Conservation (phyloP, 2,329 filamentous ascomycete genomes). For the Hawksworthiomyces lignivorus region DNA sequence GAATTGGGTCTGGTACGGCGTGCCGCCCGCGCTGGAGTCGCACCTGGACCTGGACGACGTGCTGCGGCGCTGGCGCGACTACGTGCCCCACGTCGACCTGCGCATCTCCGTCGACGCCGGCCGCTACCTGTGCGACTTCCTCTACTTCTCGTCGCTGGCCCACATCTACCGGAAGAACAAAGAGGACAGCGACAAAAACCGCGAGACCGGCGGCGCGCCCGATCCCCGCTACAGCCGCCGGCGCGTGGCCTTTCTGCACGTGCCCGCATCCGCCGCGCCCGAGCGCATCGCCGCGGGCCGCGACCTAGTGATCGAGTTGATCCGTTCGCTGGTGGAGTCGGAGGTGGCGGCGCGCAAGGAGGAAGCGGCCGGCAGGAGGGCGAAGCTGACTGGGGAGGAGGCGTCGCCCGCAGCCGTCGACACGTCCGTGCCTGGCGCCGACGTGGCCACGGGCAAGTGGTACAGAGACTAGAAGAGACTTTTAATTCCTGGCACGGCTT, state of each 20-base stretch:
- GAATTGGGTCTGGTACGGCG: conserved; percentile 45
- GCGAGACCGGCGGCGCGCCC: conserved; percentile 14
- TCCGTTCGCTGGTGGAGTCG: conserved; percentile 49
- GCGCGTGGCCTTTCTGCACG: conserved; percentile 63
- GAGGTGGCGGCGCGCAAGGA: conserved; percentile 22
- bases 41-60: conserved; percentile 52
- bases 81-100: conserved; percentile 38
- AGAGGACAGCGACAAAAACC: no score
- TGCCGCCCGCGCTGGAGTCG: conserved; percentile 48
- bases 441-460: conserved; percentile 10
- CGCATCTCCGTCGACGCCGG: conserved; percentile 63
- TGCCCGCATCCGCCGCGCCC: conserved; percentile 52
- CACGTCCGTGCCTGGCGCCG: not conserved
- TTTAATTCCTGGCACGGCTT: no score
- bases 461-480: conserved; percentile 8
- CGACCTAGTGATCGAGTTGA: conserved; percentile 45
- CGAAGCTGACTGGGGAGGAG: not conserved
- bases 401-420: not conserved
- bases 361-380: not conserved
- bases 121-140: conserved; percentile 70
- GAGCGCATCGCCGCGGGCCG: conserved; percentile 39
- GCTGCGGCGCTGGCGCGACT: conserved; percentile 44
- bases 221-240: conserved; percentile 19
- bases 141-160: conserved; percentile 63
- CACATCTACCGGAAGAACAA: conserved; percentile 41